These are phyloP conservation scores for Brettanomyces nanus DNA, from an alignment of 805 yeast species.

Conservation along the genomic window DNA sequence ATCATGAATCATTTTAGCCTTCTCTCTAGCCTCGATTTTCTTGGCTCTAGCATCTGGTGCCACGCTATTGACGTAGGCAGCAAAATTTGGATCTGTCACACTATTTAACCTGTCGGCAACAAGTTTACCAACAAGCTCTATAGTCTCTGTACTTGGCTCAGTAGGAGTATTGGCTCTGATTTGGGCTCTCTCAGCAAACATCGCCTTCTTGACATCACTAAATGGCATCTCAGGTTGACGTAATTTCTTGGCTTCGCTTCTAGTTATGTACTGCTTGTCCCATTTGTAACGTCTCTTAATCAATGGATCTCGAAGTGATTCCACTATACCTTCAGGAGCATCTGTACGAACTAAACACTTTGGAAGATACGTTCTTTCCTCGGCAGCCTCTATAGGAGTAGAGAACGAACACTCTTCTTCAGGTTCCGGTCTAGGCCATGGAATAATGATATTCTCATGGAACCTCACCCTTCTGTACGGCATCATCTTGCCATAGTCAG, in stretches of 20 bases:
- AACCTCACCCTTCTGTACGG: conserved; percentile 73
- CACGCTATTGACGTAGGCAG: conserved; percentile 20
- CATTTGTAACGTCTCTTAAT: conserved; percentile 51
- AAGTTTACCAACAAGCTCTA: conserved; percentile 35
- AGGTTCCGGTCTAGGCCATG: conserved; percentile 79
- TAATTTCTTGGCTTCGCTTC: conserved; percentile 52
- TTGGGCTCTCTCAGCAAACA: conserved; percentile 43
- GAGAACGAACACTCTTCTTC: conserved; percentile 49
- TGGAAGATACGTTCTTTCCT: conserved; percentile 68
- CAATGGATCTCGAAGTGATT: conserved; percentile 67
- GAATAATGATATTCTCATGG: conserved; percentile 62
- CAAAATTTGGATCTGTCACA: conserved; percentile 24
- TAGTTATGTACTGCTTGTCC: conserved; percentile 45
- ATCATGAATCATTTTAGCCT: conserved; percentile 13
- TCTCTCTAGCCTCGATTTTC: conserved; percentile 12
- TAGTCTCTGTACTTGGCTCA: conserved; percentile 33
- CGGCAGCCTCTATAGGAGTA: conserved; percentile 48
- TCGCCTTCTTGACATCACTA: conserved; percentile 52
- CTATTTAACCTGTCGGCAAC: conserved; percentile 29
- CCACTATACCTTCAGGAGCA: conserved; percentile 54
- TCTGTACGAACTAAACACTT: conserved; percentile 60
- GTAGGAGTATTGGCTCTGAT: conserved; percentile 36
- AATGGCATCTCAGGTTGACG: conserved; percentile 74
- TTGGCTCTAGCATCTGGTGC: conserved; percentile 17
- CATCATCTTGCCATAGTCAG: conserved; percentile 59